Base-by-base conservation (phyloP, 306 rosid species). In the Calophaca sinica region DNA sequence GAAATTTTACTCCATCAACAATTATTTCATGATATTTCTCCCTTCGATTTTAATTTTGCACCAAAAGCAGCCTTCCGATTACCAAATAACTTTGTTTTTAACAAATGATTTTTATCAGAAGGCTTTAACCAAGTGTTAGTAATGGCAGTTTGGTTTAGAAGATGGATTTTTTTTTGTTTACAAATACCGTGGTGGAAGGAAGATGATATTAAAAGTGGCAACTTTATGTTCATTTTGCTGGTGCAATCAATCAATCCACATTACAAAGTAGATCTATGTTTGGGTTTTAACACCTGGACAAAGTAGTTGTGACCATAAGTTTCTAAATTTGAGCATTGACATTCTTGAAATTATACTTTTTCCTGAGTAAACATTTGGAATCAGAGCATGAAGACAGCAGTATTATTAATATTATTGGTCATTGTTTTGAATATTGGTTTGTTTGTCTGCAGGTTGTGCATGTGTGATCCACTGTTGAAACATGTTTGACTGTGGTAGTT, bases 401-500 rank as follows among this genome's bases (percentile, higher is more conserved):
- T 64, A 41, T n/a, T 48, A 5, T 50, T 9, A 42, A 51, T 63
- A 53, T 14, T 29, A 33, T 26, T 20, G 4, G 36, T 72, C 57
- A 51, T 28, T 59, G 38, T 35, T 75, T 70, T 65, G 73, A 20
- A 49, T 49, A 64, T 75, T 79, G 49, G 54, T 46, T 59, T 58
- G 33, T 48, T 70, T 58, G 10, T 73, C 46, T 82, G 78, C 85
- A 88, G 97, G 76, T 67, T 75, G 26, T 64, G 50, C 78, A 58
- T 86, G 65, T 74, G 84, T 70, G 60, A 74, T 79, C 84, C 45
- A 78, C 72, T 82, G 72, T 64, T 82, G 53, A 45, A 87, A 67
- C 75, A 90, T 94, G 96, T 82, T 89, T 80, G 98, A 94, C 79
- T 72, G 87, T 62, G 4, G 65, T 55, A 77, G 89, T 80, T 75